A percentile compares a stretch with the other conserved stretches of the same genome.
These are phyloP conservation scores for Phytopythium sindhum DNA, from an alignment of 352 stramenopile genomes.

Conservation along the genomic window DNA sequence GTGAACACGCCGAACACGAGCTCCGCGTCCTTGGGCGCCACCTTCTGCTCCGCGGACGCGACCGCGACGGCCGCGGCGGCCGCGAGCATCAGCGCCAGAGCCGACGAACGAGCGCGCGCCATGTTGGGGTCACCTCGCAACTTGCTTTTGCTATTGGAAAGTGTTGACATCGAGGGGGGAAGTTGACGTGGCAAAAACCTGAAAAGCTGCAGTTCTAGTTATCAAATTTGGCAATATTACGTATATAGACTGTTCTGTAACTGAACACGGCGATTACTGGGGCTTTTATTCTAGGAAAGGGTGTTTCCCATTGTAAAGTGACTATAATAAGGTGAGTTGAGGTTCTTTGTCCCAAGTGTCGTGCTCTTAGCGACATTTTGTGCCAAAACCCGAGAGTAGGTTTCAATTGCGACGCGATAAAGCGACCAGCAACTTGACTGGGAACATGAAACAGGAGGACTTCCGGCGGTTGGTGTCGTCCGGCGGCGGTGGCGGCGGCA, in stretches of 20 bases:
- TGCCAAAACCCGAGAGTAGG: neutral
- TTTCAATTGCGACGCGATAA: neutral
- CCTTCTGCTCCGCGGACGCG: slow-evolving; percentile 5
- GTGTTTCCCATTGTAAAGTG: no score
- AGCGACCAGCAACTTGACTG: no score
- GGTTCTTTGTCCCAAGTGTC: no score
- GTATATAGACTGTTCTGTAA: no score
- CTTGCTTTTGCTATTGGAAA: neutral
- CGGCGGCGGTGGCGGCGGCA: slow-evolving; percentile 12
- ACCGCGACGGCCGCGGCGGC: slow-evolving; percentile 8
- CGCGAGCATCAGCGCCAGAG: slow-evolving; percentile 11
- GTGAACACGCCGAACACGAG: slow-evolving; percentile 73
- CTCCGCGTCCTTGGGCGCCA: slow-evolving; percentile 21
- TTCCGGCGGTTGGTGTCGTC: slow-evolving; percentile 59
- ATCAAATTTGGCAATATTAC: neutral
- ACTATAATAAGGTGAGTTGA: no score
- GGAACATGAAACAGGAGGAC: slow-evolving; percentile 71
- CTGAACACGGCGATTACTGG: no score
- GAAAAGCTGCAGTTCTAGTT: neutral
- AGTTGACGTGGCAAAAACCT: slow-evolving; percentile 1
- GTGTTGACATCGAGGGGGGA: neutral
- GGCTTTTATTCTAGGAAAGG: no score
- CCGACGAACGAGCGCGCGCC: neutral
- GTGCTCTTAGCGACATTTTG: no score
- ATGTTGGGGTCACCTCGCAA: neutral